Evolutionary conservation across 495 filamentous ascomycete genomes (phyloP), one percentile per base, ranked within the genome.

Genomic region (Neohortaea acidophila): DNA sequence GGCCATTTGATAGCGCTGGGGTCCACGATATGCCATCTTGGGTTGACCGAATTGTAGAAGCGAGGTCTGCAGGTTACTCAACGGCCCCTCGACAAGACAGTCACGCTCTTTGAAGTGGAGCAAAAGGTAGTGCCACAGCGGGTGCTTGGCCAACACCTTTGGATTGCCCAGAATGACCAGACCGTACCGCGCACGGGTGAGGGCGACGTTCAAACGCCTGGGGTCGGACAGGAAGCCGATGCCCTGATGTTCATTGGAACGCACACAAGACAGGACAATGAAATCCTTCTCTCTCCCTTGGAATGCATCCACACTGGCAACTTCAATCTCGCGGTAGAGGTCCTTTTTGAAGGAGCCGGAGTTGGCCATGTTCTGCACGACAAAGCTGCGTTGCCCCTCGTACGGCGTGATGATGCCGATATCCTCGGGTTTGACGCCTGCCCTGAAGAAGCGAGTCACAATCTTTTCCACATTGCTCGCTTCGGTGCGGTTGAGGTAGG

Each of bases 401-500:
- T 99, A 99, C 13, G 89, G 89, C 14, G 89, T 99, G 48, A 99
- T 96, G 53, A 99, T 87, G 64, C 89, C 89, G 55, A 99, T 96
- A 45, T 82, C 83, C 26, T 65, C 63, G 1, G 89, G 86, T 49
- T 84, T 77, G 23, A 99, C 87, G 37, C 89, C 89, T n/a, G 89
- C 89, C 57, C 94, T 96, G 75, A 99, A 94, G 67, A 99, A 99
- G 33, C 91, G 81, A 4, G 87, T 94, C 29, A 96, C 81, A 47
- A 94, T 85, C 65, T 96, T 96, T 61, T 96, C 89, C 25, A 96
- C 91, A 48, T 96, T 96, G 8, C 83, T 78, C 7, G 89, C 84
- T 55, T 99, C 89, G 2, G 91, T 96, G 32, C 89, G 80, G 57
- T 99, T 99, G 34, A 99, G 75, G 54, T 96, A 99, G 7, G 87